Base-by-base conservation (phyloP, 2,329 filamentous ascomycete genomes). In the Aspergillus ochraceus region DNA sequence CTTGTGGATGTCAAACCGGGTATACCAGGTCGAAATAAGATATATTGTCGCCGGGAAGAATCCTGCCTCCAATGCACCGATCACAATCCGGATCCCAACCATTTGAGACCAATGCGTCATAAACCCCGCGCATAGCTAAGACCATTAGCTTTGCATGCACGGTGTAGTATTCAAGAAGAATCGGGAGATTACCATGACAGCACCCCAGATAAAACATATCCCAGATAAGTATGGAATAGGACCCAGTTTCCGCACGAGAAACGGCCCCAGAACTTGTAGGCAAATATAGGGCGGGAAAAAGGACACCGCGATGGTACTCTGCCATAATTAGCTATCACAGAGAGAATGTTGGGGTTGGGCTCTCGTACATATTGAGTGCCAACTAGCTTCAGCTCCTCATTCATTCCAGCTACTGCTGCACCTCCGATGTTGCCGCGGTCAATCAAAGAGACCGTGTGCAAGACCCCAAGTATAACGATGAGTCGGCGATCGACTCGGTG, bases 1-100 rank as follows among this genome's bases (percentile, higher is more conserved):
- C 71, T 88, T 88, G 54, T 88, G 88, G 19, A 91, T 81, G 74
- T 91, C 88, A 66, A 85, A 88, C 80, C 78, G 72, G 9, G 75
- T 72, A 57, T 81, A 79, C 77, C 77, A 80, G 4, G 76, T 79
- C 14, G 71, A 73, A 10, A 80, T 68, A 4, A 81, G 73, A 63
- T 80, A 80, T 20, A 81, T 76, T 49, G 79, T 80, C 29, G 76
- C 78, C 0, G 76, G 74, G 55, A 77, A 78, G 55, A 80, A 79
- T 1, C 76, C 73, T 1, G 78, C 77, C 64, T 81, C 80, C 32
- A 80, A 77, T 9, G 77, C 70, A 0, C 79, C 80, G 8, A 82
- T 68, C 5, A 81, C 61, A 24, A 79, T 77, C 2, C 79, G 73
- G 2, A 77, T 71, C 2, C 71, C 78, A 4, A 76, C 70, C 5